Conservation (phyloP, 768 basidiomycete species). For the Fomitopsis serialis region DNA sequence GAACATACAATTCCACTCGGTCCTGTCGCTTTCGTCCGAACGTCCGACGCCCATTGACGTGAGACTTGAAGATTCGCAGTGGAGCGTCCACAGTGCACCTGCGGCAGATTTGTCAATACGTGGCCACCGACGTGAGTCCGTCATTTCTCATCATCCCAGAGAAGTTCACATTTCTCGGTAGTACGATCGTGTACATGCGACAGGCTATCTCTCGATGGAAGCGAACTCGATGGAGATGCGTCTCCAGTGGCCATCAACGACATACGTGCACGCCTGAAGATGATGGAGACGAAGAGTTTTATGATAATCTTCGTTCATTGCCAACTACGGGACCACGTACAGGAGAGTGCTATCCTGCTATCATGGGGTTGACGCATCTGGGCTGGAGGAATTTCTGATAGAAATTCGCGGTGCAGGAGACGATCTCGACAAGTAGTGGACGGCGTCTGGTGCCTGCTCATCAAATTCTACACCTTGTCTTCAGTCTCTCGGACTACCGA, state of each 20-base stretch:
- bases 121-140: conserved; percentile 5
- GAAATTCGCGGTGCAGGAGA: background rate
- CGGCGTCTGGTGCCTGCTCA: too few species aligned
- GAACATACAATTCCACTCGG: conserved; percentile 21
- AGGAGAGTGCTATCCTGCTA: conserved; percentile 20
- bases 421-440: conserved; percentile 3
- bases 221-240: background rate
- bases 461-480: background rate
- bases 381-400: conserved; percentile 1
- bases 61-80: conserved; percentile 15
- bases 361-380: background rate
- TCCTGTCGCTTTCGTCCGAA: conserved; percentile 21
- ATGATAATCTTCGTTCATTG: conserved; percentile 15
- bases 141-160: background rate
- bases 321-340: conserved; percentile 28
- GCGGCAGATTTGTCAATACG: conserved; percentile 2
- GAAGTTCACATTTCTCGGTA: background rate
- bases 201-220: background rate
- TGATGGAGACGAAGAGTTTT: conserved; percentile 17
- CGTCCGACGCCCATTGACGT: conserved; percentile 16
- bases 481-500: background rate
- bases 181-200: conserved; percentile 9
- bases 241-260: background rate
- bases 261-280: background rate
- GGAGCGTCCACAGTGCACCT: conserved; percentile 23